phyloP scores from a whole-genome alignment of 805 yeast species.

The Kluyveromyces aestuarii region DNA sequence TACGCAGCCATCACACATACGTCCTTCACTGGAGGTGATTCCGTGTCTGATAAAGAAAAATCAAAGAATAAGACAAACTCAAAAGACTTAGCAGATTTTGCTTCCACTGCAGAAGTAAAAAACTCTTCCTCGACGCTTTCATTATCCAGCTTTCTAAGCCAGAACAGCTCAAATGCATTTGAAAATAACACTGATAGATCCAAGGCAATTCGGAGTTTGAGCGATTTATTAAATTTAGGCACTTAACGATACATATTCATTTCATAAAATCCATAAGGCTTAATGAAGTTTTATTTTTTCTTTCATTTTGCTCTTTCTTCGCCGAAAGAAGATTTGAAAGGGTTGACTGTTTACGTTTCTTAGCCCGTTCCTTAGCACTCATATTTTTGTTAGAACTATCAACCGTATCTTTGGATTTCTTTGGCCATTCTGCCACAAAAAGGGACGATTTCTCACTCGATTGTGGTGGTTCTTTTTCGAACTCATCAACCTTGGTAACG shows the following conservation, averaged over 20 bases:
- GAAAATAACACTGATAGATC: not conserved
- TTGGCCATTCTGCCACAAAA: not conserved
- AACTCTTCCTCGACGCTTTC: conserved; percentile 4
- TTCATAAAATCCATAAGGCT: conserved; percentile 45
- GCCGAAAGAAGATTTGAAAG: conserved; percentile 34
- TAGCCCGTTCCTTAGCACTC: conserved; percentile 33
- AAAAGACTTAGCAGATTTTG: not conserved
- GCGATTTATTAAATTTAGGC: not conserved
- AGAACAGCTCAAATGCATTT: not conserved
- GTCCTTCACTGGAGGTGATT: not conserved
- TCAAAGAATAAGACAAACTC: not conserved
- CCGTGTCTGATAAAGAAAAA: not conserved
- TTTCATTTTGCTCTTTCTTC: conserved; percentile 33
- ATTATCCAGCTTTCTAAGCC: conserved; percentile 1
- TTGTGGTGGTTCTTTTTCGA: conserved; percentile 22
- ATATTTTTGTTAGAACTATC: conserved; percentile 7
- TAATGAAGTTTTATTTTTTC: conserved; percentile 28
- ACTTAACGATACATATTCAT: conserved; percentile 2
- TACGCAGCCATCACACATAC: conserved; percentile 1
- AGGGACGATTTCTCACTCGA: conserved; percentile 6
- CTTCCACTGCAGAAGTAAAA: not conserved
- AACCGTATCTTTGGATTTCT: not conserved
- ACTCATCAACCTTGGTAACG: not conserved
- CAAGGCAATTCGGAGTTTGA: not conserved
- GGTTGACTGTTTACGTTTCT: conserved; percentile 39